A percentile compares a stretch with the other conserved stretches of the same genome.
Conservation (phyloP, 768 basidiomycete species). For the Chiua virens region DNA sequence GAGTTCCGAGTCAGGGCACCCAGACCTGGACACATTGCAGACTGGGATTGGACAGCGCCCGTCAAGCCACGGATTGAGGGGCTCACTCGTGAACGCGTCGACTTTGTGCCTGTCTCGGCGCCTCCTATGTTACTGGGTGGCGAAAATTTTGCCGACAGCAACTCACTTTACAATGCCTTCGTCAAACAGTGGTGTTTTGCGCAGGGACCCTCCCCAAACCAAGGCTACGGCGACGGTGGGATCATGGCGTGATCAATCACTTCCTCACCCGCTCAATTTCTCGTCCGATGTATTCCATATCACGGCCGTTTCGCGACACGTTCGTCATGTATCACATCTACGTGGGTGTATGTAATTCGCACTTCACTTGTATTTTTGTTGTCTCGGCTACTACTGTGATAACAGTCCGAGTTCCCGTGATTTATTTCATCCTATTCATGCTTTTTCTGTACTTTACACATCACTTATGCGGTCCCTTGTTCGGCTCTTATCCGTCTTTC, state of each 20-base stretch:
- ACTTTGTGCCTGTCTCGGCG: slow-evolving; percentile 21
- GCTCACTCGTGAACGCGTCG: background rate
- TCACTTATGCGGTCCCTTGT: background rate
- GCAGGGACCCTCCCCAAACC: slow-evolving; percentile 35
- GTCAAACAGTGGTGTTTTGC: slow-evolving; percentile 72
- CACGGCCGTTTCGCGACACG: background rate
- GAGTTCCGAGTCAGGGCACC: background rate
- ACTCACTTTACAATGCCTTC: slow-evolving; percentile 55
- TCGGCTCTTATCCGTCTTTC: no score
- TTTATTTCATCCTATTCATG: background rate
- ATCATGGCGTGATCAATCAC: slow-evolving; percentile 18
- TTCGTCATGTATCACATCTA: background rate
- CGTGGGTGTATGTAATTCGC: background rate
- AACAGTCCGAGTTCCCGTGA: background rate
- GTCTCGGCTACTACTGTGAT: background rate
- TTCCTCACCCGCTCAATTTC: background rate
- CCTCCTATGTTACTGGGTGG: slow-evolving; percentile 9
- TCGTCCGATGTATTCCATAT: background rate
- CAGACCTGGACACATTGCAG: slow-evolving; percentile 4
- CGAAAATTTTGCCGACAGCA: slow-evolving; percentile 15
- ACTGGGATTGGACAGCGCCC: slow-evolving; percentile 26
- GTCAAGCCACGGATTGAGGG: background rate
- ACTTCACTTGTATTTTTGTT: background rate
- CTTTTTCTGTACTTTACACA: background rate
- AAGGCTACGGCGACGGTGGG: slow-evolving; percentile 10